These are phyloP conservation scores for Linum trigynum DNA, from an alignment of 345 rosid species.

Conservation along the genomic window DNA sequence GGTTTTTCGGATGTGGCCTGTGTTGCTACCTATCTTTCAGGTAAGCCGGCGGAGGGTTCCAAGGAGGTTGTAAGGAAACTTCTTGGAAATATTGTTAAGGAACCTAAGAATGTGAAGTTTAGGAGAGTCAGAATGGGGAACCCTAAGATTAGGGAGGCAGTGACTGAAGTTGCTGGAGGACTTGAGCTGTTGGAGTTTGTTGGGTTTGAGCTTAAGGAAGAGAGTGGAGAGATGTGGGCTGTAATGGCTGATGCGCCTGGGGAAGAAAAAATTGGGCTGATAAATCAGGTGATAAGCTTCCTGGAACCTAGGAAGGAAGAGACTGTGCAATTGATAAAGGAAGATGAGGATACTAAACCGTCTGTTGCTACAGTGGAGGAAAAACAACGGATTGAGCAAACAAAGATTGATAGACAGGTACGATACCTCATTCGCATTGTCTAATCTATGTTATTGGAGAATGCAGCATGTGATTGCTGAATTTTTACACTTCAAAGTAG, in stretches of 20 bases:
- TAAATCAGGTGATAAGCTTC: slow-evolving; percentile 34
- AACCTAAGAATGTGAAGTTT: slow-evolving; percentile 72
- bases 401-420: slow-evolving; percentile 82
- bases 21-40: slow-evolving; percentile 47
- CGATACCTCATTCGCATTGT: neutral
- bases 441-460: neutral
- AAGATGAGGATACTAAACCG: slow-evolving; percentile 19
- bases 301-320: slow-evolving; percentile 43
- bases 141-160: slow-evolving; percentile 71
- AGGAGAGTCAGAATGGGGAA: slow-evolving; percentile 76
- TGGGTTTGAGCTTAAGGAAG: slow-evolving; percentile 66
- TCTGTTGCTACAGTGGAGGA: slow-evolving; percentile 25
- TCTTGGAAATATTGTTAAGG: slow-evolving; percentile 64
- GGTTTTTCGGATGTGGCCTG: slow-evolving; percentile 34
- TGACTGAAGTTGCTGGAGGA: slow-evolving; percentile 70
- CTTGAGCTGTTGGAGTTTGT: slow-evolving; percentile 62
- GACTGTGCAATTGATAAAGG: slow-evolving; percentile 9
- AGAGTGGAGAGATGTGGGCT: slow-evolving; percentile 73
- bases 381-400: slow-evolving; percentile 33
- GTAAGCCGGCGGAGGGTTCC: slow-evolving; percentile 50
- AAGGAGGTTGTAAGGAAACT: slow-evolving; percentile 53
- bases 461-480: neutral
- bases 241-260: slow-evolving; percentile 49
- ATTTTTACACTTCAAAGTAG: neutral
- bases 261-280: slow-evolving; percentile 32